Evolutionary conservation across 148 eudicot genomes (phyloP).

Genomic region (Silene latifolia): DNA sequence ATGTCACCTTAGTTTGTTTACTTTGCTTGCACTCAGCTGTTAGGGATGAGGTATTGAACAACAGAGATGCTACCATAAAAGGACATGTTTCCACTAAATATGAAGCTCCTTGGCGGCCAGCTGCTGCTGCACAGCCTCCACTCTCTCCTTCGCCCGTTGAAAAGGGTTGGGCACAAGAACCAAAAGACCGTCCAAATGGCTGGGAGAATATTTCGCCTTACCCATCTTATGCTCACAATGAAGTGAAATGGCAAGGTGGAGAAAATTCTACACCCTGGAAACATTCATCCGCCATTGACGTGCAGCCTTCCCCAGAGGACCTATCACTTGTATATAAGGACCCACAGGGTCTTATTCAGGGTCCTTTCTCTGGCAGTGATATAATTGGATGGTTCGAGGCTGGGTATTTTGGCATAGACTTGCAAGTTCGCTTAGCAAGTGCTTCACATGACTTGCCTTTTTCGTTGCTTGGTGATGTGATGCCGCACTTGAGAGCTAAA

Average conservation of each 20-base stretch:
- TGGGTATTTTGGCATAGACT: conserved; percentile 90
- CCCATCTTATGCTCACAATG: conserved; percentile 35
- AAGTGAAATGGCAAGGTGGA: conserved; percentile 33
- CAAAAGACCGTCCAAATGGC: conserved; percentile 37
- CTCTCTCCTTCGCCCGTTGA: conserved; percentile 32
- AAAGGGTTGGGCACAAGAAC: conserved; percentile 45
- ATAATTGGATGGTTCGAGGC: conserved; percentile 98
- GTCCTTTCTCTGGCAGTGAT: conserved; percentile 86
- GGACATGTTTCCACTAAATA: conserved; percentile 41
- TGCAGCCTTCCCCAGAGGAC: conserved; percentile 78
- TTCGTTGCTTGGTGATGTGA: conserved; percentile 76
- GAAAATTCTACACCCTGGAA: conserved; percentile 49
- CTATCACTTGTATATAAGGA: conserved; percentile 78
- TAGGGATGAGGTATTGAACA: conserved; percentile 37
- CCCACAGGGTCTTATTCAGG: conserved; percentile 90
- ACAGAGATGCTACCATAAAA: conserved; percentile 36
- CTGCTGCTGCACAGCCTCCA: conserved; percentile 39
- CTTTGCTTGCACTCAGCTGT: conserved; percentile 33
- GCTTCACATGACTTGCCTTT: conserved; percentile 67
- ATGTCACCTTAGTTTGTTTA: conserved; percentile 6
- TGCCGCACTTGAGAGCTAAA: conserved; percentile 93
- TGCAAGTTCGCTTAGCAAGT: conserved; percentile 68
- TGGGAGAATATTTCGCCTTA: conserved; percentile 32
- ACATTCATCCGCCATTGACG: conserved; percentile 31
- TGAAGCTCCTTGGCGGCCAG: conserved; percentile 45